Base-by-base conservation (phyloP, 177 flowering plant species). In the Vitis hybrid region DNA sequence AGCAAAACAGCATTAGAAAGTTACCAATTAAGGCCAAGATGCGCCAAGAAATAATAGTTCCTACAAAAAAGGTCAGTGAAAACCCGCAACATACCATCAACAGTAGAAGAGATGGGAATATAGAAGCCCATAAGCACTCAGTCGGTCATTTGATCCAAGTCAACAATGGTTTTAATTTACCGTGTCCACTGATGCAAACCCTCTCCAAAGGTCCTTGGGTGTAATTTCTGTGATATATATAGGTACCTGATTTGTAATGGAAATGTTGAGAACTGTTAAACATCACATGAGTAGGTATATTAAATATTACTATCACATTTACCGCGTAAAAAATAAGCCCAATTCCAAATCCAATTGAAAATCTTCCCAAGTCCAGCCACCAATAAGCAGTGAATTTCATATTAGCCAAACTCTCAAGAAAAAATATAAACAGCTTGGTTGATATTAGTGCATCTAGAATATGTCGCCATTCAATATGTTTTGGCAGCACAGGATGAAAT, bases 161-260 rank as follows among this genome's bases (percentile, higher is more conserved):
- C 26, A 10, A 50, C 4, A 14, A n/a, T 21, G 23, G 23, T 11
- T 50, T 2, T 34, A 34, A 32, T 40, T 56, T 75, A 89, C 97
- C 87, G 81, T 84, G 62, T 82, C 68, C 9, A 74, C 78, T 40
- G 88, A 74, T 34, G 88, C 74, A 66, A 84, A 79, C n/a, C 60
- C 81, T 54, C 97, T 93, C 66, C 93, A 66, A 48, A 87, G 68
- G 67, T 88, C 77, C 76, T 77, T 89, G 23, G 97, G 93, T 57
- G 93, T 81, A 72, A 89, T 85, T 75, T 90, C 94, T 40, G 95
- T 88, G 54, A 92, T 83, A 72, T 83, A 72, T 3, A 90, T 81
- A 17, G 93, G 90, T 45, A 82, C 87, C 95, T 92, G 81, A 73
- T 4, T 8, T 21, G 52, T 19, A 19, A 17, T 51, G 7, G 56